Conservation (phyloP, 2,329 filamentous ascomycete species). For the Exophiala lecanii-corni region DNA sequence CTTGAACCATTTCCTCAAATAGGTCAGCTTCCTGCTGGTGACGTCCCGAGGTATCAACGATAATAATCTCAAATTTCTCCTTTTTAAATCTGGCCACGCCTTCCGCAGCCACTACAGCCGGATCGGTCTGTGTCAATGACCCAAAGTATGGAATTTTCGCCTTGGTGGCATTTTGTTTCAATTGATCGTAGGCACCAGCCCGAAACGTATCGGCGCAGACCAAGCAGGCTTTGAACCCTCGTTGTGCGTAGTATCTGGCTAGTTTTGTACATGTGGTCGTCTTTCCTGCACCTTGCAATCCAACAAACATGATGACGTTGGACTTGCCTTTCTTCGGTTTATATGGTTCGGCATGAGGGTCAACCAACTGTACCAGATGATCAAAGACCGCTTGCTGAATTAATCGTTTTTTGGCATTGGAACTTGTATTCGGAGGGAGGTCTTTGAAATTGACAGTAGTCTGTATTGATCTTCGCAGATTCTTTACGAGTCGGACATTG, state of each 20-base stretch:
- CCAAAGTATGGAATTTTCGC: slow-evolving; percentile 99
- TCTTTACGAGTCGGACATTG: slow-evolving; percentile 87
- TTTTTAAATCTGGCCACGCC: slow-evolving; percentile 99
- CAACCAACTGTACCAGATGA: slow-evolving; percentile 89
- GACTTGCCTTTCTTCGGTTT: slow-evolving; percentile 93
- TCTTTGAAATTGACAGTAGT: slow-evolving; percentile 90
- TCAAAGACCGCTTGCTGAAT: slow-evolving; percentile 98
- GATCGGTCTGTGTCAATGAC: slow-evolving; percentile 92
- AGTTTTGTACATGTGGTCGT: slow-evolving; percentile 98
- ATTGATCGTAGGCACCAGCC: slow-evolving; percentile 94
- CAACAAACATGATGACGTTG: slow-evolving; percentile 99
- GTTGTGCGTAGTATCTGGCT: slow-evolving; percentile 86
- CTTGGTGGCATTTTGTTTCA: slow-evolving; percentile 98
- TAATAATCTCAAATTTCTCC: slow-evolving; percentile 96
- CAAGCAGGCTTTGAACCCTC: slow-evolving; percentile 87
- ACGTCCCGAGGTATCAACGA: slow-evolving; percentile 92
- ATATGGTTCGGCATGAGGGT: slow-evolving; percentile 91
- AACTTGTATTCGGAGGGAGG: slow-evolving; percentile 79
- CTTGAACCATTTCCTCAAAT: slow-evolving; percentile 97
- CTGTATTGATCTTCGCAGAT: slow-evolving; percentile 89
- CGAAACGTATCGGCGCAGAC: slow-evolving; percentile 98
- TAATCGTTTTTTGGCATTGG: slow-evolving; percentile 74
- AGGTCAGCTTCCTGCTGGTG: slow-evolving; percentile 92
- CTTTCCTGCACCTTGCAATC: slow-evolving; percentile 94
- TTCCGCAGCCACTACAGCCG: slow-evolving; percentile 85